Evolutionary conservation across 371 early-diverging fungal species (phyloP).

Genomic region (Mucor mucedo): DNA sequence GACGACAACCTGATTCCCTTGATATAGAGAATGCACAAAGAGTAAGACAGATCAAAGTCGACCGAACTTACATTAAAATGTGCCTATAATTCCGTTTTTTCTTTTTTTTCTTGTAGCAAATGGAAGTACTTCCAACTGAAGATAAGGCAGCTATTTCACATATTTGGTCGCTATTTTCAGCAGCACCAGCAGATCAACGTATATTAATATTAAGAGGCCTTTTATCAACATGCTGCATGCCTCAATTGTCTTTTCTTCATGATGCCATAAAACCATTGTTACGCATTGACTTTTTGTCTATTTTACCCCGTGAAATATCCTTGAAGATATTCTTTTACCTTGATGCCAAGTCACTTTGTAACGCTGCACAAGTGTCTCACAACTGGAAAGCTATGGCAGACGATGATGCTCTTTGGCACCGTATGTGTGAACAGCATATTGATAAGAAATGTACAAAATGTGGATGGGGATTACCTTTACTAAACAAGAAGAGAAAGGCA

Average conservation of each 20-base stretch:
- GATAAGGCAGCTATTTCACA: constrained; percentile 55
- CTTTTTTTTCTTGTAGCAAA: constrained; percentile 24
- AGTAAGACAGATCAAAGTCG: constrained; percentile 20
- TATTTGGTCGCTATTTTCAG: constrained; percentile 62
- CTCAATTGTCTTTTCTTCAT: constrained; percentile 78
- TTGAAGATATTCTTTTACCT: constrained; percentile 82
- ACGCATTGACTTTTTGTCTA: constrained; percentile 78
- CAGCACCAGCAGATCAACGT: constrained; percentile 59
- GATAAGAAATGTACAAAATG: constrained; percentile 92
- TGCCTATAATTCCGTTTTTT: not conserved
- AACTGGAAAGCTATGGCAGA: constrained; percentile 83
- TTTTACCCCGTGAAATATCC: constrained; percentile 77
- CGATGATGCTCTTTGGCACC: constrained; percentile 90
- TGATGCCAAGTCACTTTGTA: constrained; percentile 87
- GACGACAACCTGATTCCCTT: constrained; percentile 32
- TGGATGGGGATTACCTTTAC: constrained; percentile 90
- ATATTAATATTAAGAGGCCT: constrained; percentile 68
- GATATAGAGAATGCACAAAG: constrained; percentile 32
- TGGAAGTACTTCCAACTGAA: constrained; percentile 44
- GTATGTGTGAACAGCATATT: constrained; percentile 95
- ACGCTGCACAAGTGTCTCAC: constrained; percentile 82
- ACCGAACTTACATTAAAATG: not conserved
- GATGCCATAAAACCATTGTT: constrained; percentile 67
- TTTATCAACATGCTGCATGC: constrained; percentile 70
- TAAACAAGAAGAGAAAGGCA: constrained; percentile 47